Evolutionary conservation across 257 asterid species (phyloP).

Genomic region (Ehretia macrophylla): DNA sequence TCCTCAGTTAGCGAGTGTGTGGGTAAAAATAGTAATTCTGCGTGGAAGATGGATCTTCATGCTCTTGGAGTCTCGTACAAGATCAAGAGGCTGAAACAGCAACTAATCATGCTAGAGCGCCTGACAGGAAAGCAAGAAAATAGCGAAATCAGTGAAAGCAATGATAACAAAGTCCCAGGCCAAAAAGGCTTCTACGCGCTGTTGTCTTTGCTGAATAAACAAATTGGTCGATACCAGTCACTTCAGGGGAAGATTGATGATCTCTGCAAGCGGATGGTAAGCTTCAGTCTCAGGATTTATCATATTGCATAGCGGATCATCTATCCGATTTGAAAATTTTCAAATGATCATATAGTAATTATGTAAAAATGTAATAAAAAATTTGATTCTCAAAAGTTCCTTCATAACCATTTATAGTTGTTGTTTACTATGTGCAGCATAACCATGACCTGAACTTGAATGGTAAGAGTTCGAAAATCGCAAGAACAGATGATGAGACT

Average conservation of each 20-base stretch:
- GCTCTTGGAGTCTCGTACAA: constrained; percentile 89
- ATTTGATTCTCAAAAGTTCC: neutral
- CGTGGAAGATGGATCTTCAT: constrained; percentile 75
- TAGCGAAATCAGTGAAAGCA: constrained; percentile 30
- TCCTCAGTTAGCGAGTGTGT: constrained; percentile 27
- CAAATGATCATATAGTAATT: too few relatives aligned
- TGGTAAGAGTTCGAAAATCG: constrained; percentile 30
- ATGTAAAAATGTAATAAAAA: too few relatives aligned
- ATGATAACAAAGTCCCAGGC: constrained; percentile 16
- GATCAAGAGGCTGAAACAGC: constrained; percentile 94
- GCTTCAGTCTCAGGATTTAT: constrained; percentile 7
- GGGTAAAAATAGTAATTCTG: constrained; percentile 29
- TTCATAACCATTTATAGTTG: neutral
- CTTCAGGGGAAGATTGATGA: constrained; percentile 79
- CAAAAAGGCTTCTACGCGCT: constrained; percentile 48
- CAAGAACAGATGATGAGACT: constrained; percentile 66
- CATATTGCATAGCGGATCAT: neutral
- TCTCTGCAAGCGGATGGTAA: constrained; percentile 81
- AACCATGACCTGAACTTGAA: constrained; percentile 40
- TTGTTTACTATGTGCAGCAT: constrained; percentile 38
- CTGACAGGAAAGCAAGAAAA: constrained; percentile 62
- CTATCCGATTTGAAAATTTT: neutral
- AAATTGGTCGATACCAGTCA: constrained; percentile 68
- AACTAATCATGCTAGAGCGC: constrained; percentile 76
- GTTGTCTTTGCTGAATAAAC: constrained; percentile 59